These are phyloP conservation scores for Schwanniomyces yamadae DNA, from an alignment of 805 yeast genomes.

Conservation along the genomic window DNA sequence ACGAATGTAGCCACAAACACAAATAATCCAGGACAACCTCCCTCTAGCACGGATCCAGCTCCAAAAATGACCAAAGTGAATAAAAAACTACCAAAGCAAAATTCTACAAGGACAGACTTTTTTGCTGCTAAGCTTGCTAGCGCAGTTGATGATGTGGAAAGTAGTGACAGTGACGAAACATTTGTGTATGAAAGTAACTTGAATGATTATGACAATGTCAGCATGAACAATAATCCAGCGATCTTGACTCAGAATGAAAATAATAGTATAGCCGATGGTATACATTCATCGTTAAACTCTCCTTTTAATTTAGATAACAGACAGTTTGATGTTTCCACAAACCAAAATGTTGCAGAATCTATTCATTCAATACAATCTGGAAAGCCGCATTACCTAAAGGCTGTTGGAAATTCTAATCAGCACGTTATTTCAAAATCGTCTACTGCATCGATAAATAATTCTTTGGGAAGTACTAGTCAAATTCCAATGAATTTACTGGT, in stretches of 20 bases:
- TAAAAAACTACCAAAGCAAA: constrained; percentile 42
- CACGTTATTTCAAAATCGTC: constrained; percentile 5
- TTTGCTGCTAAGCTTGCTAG: constrained; percentile 94
- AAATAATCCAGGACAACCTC: constrained; percentile 1
- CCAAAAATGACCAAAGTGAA: constrained; percentile 15
- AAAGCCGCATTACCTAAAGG: constrained; percentile 1
- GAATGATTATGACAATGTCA: constrained; percentile 21
- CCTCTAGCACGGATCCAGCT: constrained; percentile 1
- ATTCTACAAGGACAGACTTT: constrained; percentile 80
- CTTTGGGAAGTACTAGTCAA: constrained; percentile 8
- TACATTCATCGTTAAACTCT: constrained; percentile 1
- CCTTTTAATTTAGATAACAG: constrained; percentile 4
- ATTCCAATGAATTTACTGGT: constrained; percentile 7
- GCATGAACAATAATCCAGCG: constrained; percentile 7
- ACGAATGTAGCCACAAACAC: neutral
- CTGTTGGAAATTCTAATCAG: constrained; percentile 1
- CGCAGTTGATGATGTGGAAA: constrained; percentile 87
- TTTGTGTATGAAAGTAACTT: constrained; percentile 80
- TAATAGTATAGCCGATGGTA: constrained; percentile 7
- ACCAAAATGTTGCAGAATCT: constrained; percentile 17
- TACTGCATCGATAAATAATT: constrained; percentile 12
- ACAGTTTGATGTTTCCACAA: constrained; percentile 1
- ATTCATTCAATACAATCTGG: constrained; percentile 21
- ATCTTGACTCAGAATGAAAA: constrained; percentile 9
- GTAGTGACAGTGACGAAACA: constrained; percentile 89